phyloP scores from a whole-genome alignment of 2,329 filamentous ascomycete genomes.

The Fusarium piperis region DNA sequence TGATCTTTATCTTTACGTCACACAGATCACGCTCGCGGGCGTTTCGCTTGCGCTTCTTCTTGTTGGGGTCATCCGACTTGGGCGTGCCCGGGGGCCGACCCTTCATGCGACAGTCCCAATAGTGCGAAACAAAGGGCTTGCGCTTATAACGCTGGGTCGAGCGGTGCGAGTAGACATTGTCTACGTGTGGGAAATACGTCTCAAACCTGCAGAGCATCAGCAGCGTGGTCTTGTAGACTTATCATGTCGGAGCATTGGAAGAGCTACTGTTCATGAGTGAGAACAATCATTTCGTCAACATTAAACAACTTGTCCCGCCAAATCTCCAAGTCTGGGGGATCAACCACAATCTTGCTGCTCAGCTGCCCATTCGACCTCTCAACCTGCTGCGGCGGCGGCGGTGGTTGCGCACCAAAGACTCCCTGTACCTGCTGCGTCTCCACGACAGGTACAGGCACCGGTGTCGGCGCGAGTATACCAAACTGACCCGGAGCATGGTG shows the following conservation, averaged over 20 bases:
- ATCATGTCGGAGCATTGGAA: neutral
- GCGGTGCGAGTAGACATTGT: conserved; percentile 86
- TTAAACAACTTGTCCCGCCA: conserved; percentile 81
- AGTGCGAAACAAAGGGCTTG: conserved; percentile 84
- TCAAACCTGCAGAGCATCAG: conserved; percentile 65
- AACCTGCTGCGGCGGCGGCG: neutral
- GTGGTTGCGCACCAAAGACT: neutral
- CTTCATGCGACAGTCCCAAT: conserved; percentile 86
- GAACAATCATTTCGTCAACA: conserved; percentile 75
- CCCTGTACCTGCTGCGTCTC: conserved; percentile 8
- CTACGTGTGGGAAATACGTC: conserved; percentile 84
- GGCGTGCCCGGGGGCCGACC: conserved; percentile 81
- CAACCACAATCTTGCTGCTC: conserved; percentile 65
- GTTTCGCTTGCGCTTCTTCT: conserved; percentile 82
- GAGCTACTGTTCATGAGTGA: conserved; percentile 76
- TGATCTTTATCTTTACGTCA: conserved; percentile 88
- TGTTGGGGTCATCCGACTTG: conserved; percentile 81
- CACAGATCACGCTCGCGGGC: conserved; percentile 82
- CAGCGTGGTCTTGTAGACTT: neutral
- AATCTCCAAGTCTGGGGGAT: conserved; percentile 72
- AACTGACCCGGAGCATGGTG: conserved; percentile 51
- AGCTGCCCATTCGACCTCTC: conserved; percentile 60
- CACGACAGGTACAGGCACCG: conserved; percentile 26
- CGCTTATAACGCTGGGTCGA: conserved; percentile 84
- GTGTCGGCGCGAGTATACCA: conserved; percentile 54